Evolutionary conservation across 2,329 filamentous ascomycete genomes (phyloP), one percentile per base, ranked within the genome.

Genomic region (Leptodontidium sp.): DNA sequence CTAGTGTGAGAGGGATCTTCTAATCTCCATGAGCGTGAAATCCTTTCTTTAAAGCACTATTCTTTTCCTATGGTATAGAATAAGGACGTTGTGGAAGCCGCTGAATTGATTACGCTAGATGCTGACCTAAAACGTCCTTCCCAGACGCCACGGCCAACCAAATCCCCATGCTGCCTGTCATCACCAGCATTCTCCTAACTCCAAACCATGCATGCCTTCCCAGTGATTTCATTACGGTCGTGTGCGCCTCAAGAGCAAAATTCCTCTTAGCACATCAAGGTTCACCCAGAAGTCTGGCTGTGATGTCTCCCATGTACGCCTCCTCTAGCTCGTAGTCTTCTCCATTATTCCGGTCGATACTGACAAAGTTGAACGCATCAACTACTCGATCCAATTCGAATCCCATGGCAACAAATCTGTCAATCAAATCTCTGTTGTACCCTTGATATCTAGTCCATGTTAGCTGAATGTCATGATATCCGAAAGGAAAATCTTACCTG

Each of bases 311-410:
- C 87, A 97, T 93, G 74, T 94, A 94, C 1, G 91, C 93, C 76
- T 96, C 92, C 77, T 97, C 93, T n/a, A 97, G 83, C 75, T 93
- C 90, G 78, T 67, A 67, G 26, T 67, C 65, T 21, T 62, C 57
- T 12, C 65, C 65, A 35, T 57, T 57, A 38, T 67, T 67, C 32
- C 57, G 21, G 35, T 62, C 58, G 40, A 69, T 59, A 29, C 62
- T 97, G 8, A 96, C 90, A 70, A 87, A 92, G 64, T 91, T 86
- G 76, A 98, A 97, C 0, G 93, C 93, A 11, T 91, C 87, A 0
- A 98, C 93, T 1, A 98, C 93, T n/a, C 87, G 86, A 61, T 94
- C 92, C 1, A 97, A 87, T 67, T 93, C 90, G 75, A 98, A 98
- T 12, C 95, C 95, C 95, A 98, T 98, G 75, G 84, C 87, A 17